Evolutionary conservation across 352 stramenopile species (phyloP).

Genomic region (Pythium plurisporium): DNA sequence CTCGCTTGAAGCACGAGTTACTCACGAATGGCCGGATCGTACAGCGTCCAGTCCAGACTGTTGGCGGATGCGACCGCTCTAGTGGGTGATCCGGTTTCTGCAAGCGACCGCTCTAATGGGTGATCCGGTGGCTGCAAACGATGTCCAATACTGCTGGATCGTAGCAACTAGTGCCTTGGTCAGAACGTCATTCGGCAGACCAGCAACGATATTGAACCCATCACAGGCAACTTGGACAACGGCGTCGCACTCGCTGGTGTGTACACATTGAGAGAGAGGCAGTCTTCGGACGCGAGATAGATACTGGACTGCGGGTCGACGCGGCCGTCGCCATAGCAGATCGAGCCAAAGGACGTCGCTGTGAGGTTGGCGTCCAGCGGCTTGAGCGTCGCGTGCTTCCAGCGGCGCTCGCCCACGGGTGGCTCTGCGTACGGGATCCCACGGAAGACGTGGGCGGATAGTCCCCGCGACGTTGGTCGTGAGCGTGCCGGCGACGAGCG

Average conservation of each 20-base stretch:
- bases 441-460: neutral
- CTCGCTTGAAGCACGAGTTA: slow-evolving; percentile 9
- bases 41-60: neutral
- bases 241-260: neutral
- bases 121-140: slow-evolving; percentile 1
- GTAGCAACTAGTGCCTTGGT: neutral
- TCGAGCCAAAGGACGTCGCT: neutral
- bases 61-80: no score
- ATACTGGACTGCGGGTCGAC: neutral
- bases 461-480: neutral
- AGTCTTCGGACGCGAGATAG: neutral
- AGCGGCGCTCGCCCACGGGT: neutral
- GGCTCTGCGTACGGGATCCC: neutral
- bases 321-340: neutral
- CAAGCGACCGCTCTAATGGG: slow-evolving; percentile 3
- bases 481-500: neutral
- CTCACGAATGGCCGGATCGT: neutral
- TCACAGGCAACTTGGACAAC: neutral
- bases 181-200: neutral
- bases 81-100: no score
- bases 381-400: neutral
- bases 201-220: slow-evolving; percentile 3
- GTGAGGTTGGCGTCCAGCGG: neutral
- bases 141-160: slow-evolving; percentile 11
- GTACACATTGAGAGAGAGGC: neutral